Evolutionary conservation across 75 land plant genomes (phyloP), one percentile per base, ranked within the genome.

Genomic region (Adiantum capillusveneris): DNA sequence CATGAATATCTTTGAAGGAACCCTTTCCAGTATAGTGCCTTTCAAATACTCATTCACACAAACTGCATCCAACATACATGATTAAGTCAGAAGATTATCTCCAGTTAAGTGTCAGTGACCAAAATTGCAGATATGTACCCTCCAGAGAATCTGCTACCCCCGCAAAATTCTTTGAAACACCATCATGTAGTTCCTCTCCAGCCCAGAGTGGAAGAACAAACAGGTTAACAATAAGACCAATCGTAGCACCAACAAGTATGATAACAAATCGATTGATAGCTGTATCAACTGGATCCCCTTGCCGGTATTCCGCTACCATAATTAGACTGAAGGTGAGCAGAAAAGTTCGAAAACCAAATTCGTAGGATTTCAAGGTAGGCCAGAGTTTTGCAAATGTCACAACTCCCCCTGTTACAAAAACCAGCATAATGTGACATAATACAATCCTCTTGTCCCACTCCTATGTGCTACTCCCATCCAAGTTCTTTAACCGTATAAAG

Each of bases 131-230:
- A 46, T 5, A 34, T 21, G 5, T 46, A 46, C 50, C 50, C 17
- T 46, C 50, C 18, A 88, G 62, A 28, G 83, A 82, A 1, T 65
- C 62, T 12, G 94, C 89, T 1, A 85, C 79, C 41, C 57, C 65
- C 43, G 26, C 60, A 50, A 88, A 82, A 49, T 88, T 88, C 31
- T 77, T 78, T 5, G 44, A 77, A 21, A 82, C 78, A 52, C 79
- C 58, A 19, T 68, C 67, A 65, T 88, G 94, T 22, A 88, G 67
- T 69, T 88, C 94, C 59, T 85, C 94, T 49, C 94, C 94, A 37
- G 90, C 85, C 94, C 94, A 88, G 20, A 85, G 79, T 42, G 89
- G 94, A 53, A 68, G 77, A 16, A 88, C 64, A 62, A 55, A 82
- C 7, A 81, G 72, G 57, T 81, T 84, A 2, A 88, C 67, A 1